Conservation (phyloP, 306 rosid species). For the Cicer chorassanicum region DNA sequence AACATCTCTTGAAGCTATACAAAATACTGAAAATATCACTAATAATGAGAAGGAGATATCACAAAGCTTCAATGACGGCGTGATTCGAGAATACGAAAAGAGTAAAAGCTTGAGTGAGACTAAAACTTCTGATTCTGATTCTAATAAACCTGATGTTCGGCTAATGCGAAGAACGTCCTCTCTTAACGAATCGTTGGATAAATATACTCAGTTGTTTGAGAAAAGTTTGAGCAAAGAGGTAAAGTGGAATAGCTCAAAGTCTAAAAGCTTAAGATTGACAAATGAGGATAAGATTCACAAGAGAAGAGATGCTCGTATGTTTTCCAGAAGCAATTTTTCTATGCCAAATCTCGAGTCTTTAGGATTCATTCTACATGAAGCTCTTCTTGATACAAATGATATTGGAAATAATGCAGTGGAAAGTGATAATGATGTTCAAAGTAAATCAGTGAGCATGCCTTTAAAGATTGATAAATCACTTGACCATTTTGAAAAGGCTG, state of each 20-base stretch:
- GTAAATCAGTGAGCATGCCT: slow-evolving; percentile 47
- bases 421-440: slow-evolving; percentile 43
- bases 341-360: slow-evolving; percentile 72
- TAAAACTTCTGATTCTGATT: slow-evolving; percentile 48
- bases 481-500: slow-evolving; percentile 48
- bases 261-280: slow-evolving; percentile 66
- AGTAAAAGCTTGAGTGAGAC: slow-evolving; percentile 41
- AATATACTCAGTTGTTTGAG: slow-evolving; percentile 74
- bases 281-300: slow-evolving; percentile 58
- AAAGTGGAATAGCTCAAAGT: slow-evolving; percentile 60
- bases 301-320: slow-evolving; percentile 50
- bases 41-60: slow-evolving; percentile 49
- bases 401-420: slow-evolving; percentile 50
- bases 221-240: slow-evolving; percentile 51
- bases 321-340: slow-evolving; percentile 73
- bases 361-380: slow-evolving; percentile 64
- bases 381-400: slow-evolving; percentile 53
- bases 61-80: slow-evolving; percentile 43
- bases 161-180: slow-evolving; percentile 64
- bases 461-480: slow-evolving; percentile 39
- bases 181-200: slow-evolving; percentile 64
- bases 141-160: slow-evolving; percentile 42
- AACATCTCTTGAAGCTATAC: slow-evolving; percentile 40
- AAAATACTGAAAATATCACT: slow-evolving; percentile 32
- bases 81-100: slow-evolving; percentile 37